Evolutionary conservation across 768 basidiomycete species (phyloP), one percentile per base, ranked within the genome.

Genomic region (Lactarius indigo): DNA sequence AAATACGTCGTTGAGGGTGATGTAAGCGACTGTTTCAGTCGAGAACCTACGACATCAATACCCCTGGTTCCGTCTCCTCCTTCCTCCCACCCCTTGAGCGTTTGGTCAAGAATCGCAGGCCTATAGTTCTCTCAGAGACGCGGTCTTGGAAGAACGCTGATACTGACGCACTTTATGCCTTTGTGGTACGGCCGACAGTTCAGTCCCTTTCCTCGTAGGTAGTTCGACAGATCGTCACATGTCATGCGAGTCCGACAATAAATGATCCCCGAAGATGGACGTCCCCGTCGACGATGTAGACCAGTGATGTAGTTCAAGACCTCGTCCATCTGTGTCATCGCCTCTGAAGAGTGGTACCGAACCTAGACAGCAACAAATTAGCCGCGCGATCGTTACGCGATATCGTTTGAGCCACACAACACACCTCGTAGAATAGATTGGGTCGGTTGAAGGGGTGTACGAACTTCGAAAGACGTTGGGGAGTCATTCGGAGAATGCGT

Each of bases 401-500:
- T 50, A 28, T 31, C 18, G 12, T 42, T 6, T 18, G 13, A 30
- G 2, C 12, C 28, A 42, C 44, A 20, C 8, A 65, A 64, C 73
- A 9, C 20, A 88, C 92, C 78, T 95, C 92, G 68, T 95, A 94
- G 73, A 83, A 94, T 2, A 94, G 79, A 74, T 94, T 94, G 4
- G 78, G 72, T 5, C 92, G 82, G 71, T 94, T 95, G 76, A 93
- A 94, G 0, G 91, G 91, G 72, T 92, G 91, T 0, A 89, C 73
- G 23, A 87, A 89, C 44, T 81, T 81, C 72, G 82, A 87, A 0
- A 92, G 78, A 44, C 82, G 80, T 10, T 83, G 79, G 39, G 79
- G 72, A 4, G 80, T 77, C 80, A 94, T 85, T 62, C 82, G 82
- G 10, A 94, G 80, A 70, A 80, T 91, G 31, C 78, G 75, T 47